Evolutionary conservation across 257 asterid species (phyloP).

Genomic region (Solanum chiquidenum): DNA sequence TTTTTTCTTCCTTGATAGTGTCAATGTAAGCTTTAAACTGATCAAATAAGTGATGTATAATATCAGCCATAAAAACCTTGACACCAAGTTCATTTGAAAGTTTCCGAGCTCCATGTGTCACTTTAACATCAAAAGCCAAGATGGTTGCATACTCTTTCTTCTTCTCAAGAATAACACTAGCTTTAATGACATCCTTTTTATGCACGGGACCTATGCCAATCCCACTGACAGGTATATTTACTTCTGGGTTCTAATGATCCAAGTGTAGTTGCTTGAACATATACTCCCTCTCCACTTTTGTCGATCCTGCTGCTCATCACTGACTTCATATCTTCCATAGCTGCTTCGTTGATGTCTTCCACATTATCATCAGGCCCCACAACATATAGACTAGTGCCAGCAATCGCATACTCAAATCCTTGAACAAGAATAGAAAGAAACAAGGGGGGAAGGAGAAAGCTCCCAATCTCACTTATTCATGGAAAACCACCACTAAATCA

Average conservation of each 20-base stretch:
- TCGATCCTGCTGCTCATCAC: slow-evolving; percentile 82
- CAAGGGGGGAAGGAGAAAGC: too few species aligned
- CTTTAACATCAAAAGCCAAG: slow-evolving; percentile 80
- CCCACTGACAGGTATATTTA: slow-evolving; percentile 92
- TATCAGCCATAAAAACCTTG: slow-evolving; percentile 79
- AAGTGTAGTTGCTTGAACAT: slow-evolving; percentile 95
- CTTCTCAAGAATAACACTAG: slow-evolving; percentile 98
- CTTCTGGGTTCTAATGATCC: slow-evolving; percentile 90
- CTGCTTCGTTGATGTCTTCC: slow-evolving; percentile 64
- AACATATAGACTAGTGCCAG: slow-evolving; percentile 40
- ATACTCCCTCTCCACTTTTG: slow-evolving; percentile 90
- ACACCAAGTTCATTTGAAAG: slow-evolving; percentile 78
- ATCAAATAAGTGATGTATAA: slow-evolving; percentile 75
- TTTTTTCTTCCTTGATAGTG: slow-evolving; percentile 89
- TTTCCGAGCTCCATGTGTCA: slow-evolving; percentile 79
- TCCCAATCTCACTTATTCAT: too few species aligned
- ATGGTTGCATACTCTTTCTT: slow-evolving; percentile 84
- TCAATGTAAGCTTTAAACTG: slow-evolving; percentile 94
- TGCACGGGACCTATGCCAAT: slow-evolving; percentile 95
- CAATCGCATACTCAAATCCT: slow-evolving; percentile 98
- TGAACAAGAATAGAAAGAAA: slow-evolving; percentile 12
- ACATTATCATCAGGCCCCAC: slow-evolving; percentile 57
- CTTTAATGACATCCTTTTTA: slow-evolving; percentile 93
- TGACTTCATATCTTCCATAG: slow-evolving; percentile 92
- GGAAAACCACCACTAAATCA: too few species aligned